A percentile compares a stretch with the other conserved stretches of the same genome.
These are phyloP conservation scores for Aspergillus biplanus DNA, from an alignment of 495 filamentous ascomycete species.

Conservation along the genomic window DNA sequence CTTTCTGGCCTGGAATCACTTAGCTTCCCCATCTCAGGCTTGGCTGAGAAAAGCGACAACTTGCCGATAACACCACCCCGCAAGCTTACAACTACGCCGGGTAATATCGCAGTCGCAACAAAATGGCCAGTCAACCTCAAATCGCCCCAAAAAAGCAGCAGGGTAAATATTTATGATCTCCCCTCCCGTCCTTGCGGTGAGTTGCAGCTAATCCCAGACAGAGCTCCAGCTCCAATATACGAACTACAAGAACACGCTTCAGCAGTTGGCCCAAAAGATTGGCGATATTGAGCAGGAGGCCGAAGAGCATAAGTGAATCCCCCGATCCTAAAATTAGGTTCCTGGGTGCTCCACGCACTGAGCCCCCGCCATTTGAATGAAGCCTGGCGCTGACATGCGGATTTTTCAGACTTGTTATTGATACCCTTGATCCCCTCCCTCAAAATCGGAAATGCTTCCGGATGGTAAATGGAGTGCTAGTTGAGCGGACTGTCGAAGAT, in stretches of 20 bases:
- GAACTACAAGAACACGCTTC: constrained; percentile 93
- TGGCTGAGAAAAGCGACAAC: constrained; percentile 8
- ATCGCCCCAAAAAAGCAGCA: constrained; percentile 76
- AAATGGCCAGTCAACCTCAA: constrained; percentile 51
- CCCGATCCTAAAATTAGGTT: not conserved
- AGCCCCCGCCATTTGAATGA: not conserved
- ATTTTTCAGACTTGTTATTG: constrained; percentile 80
- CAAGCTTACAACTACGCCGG: constrained; percentile 33
- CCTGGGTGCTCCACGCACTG: not conserved
- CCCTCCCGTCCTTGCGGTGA: constrained; percentile 23
- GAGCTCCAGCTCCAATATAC: constrained; percentile 93
- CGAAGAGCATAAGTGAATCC: constrained; percentile 93
- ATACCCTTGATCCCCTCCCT: constrained; percentile 84
- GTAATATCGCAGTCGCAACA: constrained; percentile 20
- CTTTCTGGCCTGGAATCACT: not conserved
- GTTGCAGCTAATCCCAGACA: constrained; percentile 39
- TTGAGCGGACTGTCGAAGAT: constrained; percentile 91
- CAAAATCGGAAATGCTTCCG: constrained; percentile 95
- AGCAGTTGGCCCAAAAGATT: constrained; percentile 93
- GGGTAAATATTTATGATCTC: constrained; percentile 56
- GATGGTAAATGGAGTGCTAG: constrained; percentile 95
- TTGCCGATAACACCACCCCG: constrained; percentile 7
- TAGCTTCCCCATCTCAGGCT: not conserved
- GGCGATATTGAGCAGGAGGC: constrained; percentile 96
- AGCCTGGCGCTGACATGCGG: constrained; percentile 23